These are phyloP conservation scores for Solanum hybrid DNA, from an alignment of 305 asterid genomes.

Conservation along the genomic window DNA sequence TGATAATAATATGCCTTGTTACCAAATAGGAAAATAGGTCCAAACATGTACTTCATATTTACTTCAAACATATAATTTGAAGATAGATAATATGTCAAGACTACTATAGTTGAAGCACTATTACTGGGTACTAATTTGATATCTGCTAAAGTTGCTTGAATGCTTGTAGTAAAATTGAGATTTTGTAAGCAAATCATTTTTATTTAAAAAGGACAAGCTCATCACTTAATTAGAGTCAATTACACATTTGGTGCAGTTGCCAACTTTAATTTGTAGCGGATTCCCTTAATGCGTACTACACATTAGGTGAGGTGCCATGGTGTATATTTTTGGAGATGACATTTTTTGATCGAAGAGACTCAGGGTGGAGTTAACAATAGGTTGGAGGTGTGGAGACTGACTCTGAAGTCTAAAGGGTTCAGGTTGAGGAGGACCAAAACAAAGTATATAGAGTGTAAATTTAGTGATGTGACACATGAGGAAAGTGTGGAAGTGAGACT, in stretches of 20 bases:
- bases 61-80: background rate
- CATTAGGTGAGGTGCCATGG: background rate
- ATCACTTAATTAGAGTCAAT: background rate
- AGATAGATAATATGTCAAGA: background rate
- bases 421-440: background rate
- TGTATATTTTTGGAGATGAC: background rate
- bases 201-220: background rate
- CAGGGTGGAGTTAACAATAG: background rate
- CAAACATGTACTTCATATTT: background rate
- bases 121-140: background rate
- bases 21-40: background rate
- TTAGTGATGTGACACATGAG: background rate
- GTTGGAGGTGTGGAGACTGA: background rate
- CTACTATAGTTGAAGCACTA: background rate
- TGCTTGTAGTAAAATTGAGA: background rate
- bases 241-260: background rate
- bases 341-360: background rate
- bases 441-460: background rate
- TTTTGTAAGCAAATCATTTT: background rate
- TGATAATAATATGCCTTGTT: background rate
- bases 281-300: background rate
- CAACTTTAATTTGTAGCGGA: background rate
- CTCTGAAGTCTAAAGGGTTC: background rate
- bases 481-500: background rate
- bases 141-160: background rate